phyloP scores from a whole-genome alignment of 139 green algal genomes.

The Tetradesmus lagerheimii region DNA sequence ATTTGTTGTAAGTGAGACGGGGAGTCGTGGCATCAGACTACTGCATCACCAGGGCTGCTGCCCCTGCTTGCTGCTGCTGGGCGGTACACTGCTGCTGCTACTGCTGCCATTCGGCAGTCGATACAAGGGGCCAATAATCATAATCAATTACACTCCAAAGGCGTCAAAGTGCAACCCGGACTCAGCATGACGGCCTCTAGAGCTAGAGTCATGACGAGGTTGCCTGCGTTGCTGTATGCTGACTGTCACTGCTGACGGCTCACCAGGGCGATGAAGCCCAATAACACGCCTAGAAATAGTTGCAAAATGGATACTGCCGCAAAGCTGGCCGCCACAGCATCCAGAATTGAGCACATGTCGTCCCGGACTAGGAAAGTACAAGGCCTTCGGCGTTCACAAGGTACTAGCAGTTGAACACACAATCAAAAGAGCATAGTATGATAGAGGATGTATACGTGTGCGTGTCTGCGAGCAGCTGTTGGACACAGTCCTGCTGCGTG shows the following conservation, averaged over 20 bases:
- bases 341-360: constrained; percentile 6
- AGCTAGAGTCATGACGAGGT: not conserved
- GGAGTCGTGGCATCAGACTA: too few relatives aligned
- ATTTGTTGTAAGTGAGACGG: too few relatives aligned
- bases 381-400: not conserved
- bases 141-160: too few relatives aligned
- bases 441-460: not conserved
- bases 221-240: not conserved
- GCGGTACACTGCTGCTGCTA: not conserved
- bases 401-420: too few relatives aligned
- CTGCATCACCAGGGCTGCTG: not conserved
- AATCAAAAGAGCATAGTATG: too few relatives aligned
- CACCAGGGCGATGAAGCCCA: constrained; percentile 12
- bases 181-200: not conserved
- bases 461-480: not conserved
- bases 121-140: too few relatives aligned
- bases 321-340: not conserved
- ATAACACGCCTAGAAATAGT: not conserved
- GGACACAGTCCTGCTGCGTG: not conserved
- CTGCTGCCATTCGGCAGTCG: not conserved
- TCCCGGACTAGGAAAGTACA: not conserved
- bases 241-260: not conserved
- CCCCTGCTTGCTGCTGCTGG: not conserved
- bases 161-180: not conserved
- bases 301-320: not conserved